Evolutionary conservation across 192 early-diverging fungal genomes (phyloP).

Genomic region (Funneliformis mosseae): DNA sequence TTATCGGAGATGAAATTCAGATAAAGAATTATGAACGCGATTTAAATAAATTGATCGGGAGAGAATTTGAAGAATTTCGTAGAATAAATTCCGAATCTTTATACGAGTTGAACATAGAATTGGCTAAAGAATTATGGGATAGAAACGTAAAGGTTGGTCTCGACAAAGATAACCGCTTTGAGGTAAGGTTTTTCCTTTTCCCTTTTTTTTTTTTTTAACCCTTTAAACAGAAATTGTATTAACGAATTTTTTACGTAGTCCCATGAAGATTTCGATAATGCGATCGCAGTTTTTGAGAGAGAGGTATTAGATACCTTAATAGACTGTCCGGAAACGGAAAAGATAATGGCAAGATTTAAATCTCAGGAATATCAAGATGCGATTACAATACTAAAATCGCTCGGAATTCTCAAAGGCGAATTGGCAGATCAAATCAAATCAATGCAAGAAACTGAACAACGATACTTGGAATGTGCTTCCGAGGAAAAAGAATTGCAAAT

Average conservation of each 20-base stretch:
- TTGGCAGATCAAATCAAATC: not conserved
- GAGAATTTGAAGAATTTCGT: not conserved
- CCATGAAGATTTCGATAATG: constrained; percentile 12
- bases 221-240: not conserved
- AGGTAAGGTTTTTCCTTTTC: constrained; percentile 7
- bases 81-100: constrained; percentile 21
- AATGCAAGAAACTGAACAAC: not conserved
- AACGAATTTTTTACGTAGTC: not conserved
- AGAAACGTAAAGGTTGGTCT: not conserved
- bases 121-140: not conserved
- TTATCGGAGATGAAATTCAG: not conserved
- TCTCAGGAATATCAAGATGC: constrained; percentile 10
- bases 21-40: not conserved
- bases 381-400: not conserved
- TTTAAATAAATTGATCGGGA: not conserved
- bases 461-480: not conserved
- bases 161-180: not conserved
- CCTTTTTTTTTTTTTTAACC: not conserved
- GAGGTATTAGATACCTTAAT: not conserved
- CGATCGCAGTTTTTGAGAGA: constrained; percentile 15
- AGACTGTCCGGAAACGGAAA: constrained; percentile 13
- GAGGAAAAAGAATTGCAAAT: not conserved
- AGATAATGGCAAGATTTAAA: not conserved
- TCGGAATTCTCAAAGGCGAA: not conserved
- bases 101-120: not conserved